Percentiles rank a stretch among this genome's conserved stretches.
Evolutionary conservation across 345 rosid species (phyloP).

Genomic region (Salix exigua): DNA sequence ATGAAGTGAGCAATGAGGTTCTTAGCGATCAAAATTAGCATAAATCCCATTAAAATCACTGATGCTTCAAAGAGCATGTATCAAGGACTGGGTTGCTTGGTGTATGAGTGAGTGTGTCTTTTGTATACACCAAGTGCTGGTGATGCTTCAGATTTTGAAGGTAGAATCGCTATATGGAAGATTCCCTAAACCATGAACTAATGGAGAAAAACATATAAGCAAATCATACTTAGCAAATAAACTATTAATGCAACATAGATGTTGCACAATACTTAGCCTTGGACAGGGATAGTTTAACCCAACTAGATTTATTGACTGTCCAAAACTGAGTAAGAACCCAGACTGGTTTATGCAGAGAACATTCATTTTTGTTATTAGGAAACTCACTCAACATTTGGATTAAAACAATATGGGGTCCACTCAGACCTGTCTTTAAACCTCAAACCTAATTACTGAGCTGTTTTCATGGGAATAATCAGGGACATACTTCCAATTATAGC

Average conservation of each 20-base stretch:
- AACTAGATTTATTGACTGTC: background rate
- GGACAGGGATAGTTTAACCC: background rate
- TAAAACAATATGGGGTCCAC: background rate
- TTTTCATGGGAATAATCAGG: background rate
- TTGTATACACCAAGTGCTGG: no score
- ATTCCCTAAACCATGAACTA: no score
- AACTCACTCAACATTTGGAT: background rate
- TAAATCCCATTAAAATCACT: no score
- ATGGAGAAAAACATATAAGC: background rate
- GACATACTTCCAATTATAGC: background rate
- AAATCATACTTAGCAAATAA: background rate
- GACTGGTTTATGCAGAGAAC: background rate
- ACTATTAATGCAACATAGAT: background rate
- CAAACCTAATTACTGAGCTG: background rate
- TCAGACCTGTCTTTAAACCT: background rate
- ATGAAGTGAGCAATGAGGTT: no score
- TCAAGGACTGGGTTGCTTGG: no score
- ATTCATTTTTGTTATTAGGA: background rate
- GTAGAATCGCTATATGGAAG: no score
- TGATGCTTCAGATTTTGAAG: no score
- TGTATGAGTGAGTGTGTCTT: no score
- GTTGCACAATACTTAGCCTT: background rate
- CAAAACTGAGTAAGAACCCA: background rate
- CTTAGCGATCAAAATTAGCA: no score
- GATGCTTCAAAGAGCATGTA: no score